Percentiles rank a stretch among this genome's conserved stretches.
Conservation (phyloP, 768 basidiomycete genomes). For the Phaeotremella skinneri region DNA sequence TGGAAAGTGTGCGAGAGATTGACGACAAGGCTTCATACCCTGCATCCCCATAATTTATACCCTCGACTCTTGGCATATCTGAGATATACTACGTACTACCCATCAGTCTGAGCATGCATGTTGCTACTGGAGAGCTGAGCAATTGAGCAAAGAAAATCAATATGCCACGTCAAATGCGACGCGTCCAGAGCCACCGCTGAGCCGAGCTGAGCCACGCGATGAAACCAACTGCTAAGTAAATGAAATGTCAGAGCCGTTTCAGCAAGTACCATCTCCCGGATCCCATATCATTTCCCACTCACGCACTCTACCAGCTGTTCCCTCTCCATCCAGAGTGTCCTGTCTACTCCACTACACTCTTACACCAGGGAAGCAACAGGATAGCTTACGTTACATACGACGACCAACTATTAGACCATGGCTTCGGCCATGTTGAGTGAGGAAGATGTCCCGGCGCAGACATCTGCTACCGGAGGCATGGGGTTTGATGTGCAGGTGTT, state of each 20-base stretch:
- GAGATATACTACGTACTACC: too few relatives aligned
- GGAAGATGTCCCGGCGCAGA: background rate
- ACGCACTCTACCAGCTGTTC: background rate
- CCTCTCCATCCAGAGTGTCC: too few relatives aligned
- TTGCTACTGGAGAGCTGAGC: too few relatives aligned
- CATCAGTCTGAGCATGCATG: too few relatives aligned
- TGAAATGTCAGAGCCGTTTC: background rate
- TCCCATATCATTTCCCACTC: background rate
- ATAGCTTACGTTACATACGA: too few relatives aligned
- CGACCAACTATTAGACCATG: background rate
- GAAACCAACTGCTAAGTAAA: background rate
- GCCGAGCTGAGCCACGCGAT: background rate
- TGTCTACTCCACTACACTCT: too few relatives aligned
- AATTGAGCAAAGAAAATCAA: too few relatives aligned
- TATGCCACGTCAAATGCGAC: background rate
- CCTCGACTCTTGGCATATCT: background rate
- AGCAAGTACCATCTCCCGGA: background rate
- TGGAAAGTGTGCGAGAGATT: background rate
- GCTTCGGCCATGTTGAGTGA: conserved; percentile 1
- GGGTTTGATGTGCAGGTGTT: conserved; percentile 43
- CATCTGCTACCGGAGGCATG: conserved; percentile 7
- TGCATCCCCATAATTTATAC: background rate
- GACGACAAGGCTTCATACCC: background rate
- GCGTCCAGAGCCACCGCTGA: background rate
- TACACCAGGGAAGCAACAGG: too few relatives aligned